phyloP scores from a whole-genome alignment of 2,329 filamentous ascomycete species.

The Clarireedia homoeocarpa region DNA sequence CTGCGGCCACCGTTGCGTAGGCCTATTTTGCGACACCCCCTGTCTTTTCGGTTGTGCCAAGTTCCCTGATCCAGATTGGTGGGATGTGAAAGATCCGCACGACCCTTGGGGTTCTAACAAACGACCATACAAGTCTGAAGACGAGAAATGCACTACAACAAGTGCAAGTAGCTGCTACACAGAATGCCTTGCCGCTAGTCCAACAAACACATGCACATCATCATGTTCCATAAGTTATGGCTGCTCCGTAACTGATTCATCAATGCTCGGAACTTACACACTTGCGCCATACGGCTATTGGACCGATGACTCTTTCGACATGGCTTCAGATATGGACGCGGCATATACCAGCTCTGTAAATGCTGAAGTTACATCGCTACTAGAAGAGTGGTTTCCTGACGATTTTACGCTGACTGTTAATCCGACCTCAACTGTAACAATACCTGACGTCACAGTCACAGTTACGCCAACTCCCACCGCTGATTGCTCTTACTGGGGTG shows the following conservation, averaged over 20 bases:
- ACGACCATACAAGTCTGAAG: background rate
- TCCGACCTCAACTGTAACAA: background rate
- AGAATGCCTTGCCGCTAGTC: background rate
- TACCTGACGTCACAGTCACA: background rate
- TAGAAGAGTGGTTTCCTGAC: background rate
- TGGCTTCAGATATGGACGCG: background rate
- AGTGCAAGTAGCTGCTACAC: background rate
- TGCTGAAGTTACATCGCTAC: background rate
- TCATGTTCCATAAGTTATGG: background rate
- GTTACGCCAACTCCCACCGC: background rate
- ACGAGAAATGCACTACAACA: background rate
- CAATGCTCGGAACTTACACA: background rate
- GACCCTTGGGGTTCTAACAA: background rate
- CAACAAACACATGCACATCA: background rate
- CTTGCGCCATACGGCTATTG: background rate
- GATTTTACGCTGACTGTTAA: background rate
- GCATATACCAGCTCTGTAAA: background rate
- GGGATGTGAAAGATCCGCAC: background rate
- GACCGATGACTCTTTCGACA: background rate
- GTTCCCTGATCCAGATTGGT: background rate
- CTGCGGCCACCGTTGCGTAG: background rate
- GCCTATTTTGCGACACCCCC: background rate
- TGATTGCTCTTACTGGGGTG: background rate
- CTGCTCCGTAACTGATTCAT: background rate
- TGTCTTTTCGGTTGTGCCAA: background rate